Evolutionary conservation across 2,329 filamentous ascomycete species (phyloP).

Genomic region (Cladophialophora bantiana): DNA sequence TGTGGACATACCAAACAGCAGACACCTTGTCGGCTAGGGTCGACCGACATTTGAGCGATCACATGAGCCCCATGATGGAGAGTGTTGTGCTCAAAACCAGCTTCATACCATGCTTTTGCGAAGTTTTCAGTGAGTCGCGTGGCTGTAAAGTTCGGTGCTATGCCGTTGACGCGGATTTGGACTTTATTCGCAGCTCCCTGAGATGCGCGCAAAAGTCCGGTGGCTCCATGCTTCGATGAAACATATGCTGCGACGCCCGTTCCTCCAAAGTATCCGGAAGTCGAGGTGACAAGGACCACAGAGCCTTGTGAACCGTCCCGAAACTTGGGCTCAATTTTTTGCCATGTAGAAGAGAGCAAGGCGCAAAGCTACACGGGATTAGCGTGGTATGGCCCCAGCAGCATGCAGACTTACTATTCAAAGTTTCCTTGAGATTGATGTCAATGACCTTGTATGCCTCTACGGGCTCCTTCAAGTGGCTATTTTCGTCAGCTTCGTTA

Average conservation of each 20-base stretch:
- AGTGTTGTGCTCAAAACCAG: constrained; percentile 4
- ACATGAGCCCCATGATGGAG: background rate
- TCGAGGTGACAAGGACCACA: constrained; percentile 51
- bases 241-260: constrained; percentile 53
- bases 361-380: constrained; percentile 24
- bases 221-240: constrained; percentile 53
- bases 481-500: constrained; percentile 7
- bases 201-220: constrained; percentile 50
- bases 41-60: background rate
- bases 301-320: constrained; percentile 44
- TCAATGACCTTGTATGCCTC: constrained; percentile 44
- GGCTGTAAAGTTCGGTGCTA: constrained; percentile 56
- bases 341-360: constrained; percentile 18
- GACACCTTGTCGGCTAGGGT: constrained; percentile 4
- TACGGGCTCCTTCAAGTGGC: constrained; percentile 4
- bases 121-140: background rate
- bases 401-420: constrained; percentile 49
- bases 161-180: constrained; percentile 52
- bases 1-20: constrained; percentile 10
- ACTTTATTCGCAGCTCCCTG: constrained; percentile 47
- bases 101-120: background rate
- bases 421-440: constrained; percentile 54
- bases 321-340: constrained; percentile 41
- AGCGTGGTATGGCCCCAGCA: background rate
- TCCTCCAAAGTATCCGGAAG: constrained; percentile 54